Evolutionary conservation across 805 yeast genomes (phyloP), one percentile per base, ranked within the genome.

Genomic region (Nakazawaea siamensis): DNA sequence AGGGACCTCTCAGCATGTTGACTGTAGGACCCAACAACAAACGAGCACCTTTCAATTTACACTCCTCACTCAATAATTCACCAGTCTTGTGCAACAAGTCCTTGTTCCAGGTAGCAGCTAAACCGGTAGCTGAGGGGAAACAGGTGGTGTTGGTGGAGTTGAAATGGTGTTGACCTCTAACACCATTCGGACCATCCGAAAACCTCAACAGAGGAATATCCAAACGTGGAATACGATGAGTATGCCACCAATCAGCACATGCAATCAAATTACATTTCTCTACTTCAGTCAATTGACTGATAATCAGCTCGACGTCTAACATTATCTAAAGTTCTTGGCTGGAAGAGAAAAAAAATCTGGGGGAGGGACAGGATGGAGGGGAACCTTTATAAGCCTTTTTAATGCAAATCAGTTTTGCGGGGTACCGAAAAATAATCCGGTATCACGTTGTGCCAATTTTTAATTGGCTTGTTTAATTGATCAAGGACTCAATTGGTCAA

Each of bases 141-240:
- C 70, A 63, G 39, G 64, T 64, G 18, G 71, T 54, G 10, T 69
- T 68, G 19, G 57, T 54, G 7, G 61, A 50, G 38, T 60, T 52
- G 45, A 64, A 60, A 40, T 61, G 60, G 13, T 50, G 55, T 25
- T 61, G 58, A 4, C 72, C 72, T 37, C 72, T 49, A 33, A 67
- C 50, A 29, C 73, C 73, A 42, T 67, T 67, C 18, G 73, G 73
- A 4, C 72, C 73, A 43, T 67, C 73, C 5, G 50, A 42, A 10
- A 56, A 43, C 34, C 68, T 47, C 4, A 62, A 35, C 6, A 55
- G 43, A 2, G 68, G 68, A 23, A 65, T 42, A 8, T 49, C 50
- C 32, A 62, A 45, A 37, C 67, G 43, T 14, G 46, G 50, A 24
- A 65, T 49, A 2, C 46, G 35, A 17, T 30, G 33, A 3, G 68